Evolutionary conservation across 139 green algal genomes (phyloP).

Genomic region (Parachlorella kessleri): DNA sequence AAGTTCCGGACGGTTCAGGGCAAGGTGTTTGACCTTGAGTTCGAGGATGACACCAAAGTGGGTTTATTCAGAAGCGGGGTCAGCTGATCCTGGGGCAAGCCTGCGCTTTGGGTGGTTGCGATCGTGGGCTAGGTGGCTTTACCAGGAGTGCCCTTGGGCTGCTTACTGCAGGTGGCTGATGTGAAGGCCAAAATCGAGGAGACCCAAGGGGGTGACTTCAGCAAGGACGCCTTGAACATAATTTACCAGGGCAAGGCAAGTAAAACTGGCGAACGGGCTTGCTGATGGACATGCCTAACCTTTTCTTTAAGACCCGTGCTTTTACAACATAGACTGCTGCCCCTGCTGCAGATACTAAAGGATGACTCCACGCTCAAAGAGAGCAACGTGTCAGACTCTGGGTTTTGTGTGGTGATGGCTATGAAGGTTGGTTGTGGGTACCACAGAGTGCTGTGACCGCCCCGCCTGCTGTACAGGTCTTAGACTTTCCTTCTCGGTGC

Average conservation of each 20-base stretch:
- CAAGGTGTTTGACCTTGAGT: slow-evolving; percentile 75
- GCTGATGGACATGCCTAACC: too few relatives aligned
- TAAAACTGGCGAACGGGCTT: too few relatives aligned
- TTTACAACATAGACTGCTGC: too few relatives aligned
- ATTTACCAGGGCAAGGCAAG: slow-evolving; percentile 83
- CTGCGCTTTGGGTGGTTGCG: too few relatives aligned
- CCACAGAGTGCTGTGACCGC: slow-evolving; percentile 7
- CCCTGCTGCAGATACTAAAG: slow-evolving; percentile 76
- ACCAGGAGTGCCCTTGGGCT: too few relatives aligned
- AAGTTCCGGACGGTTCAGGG: slow-evolving; percentile 90
- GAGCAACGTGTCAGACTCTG: slow-evolving; percentile 73
- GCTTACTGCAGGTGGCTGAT: slow-evolving; percentile 54
- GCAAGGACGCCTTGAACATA: slow-evolving; percentile 55
- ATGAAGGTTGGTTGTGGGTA: slow-evolving; percentile 59
- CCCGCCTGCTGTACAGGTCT: too few relatives aligned
- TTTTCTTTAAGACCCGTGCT: too few relatives aligned
- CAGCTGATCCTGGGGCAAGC: too few relatives aligned
- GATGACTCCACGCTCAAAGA: slow-evolving; percentile 81
- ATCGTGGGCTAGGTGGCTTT: too few relatives aligned
- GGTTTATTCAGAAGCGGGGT: too few relatives aligned
- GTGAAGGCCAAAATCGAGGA: slow-evolving; percentile 72
- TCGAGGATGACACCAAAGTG: slow-evolving; percentile 72
- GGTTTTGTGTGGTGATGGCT: slow-evolving; percentile 96
- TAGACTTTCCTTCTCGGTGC: too few relatives aligned
- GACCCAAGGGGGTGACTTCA: slow-evolving; percentile 58